Percentiles rank a stretch among this genome's conserved stretches.
phyloP scores from a whole-genome alignment of 495 filamentous ascomycete genomes.

The Elaphomyces granulatus region DNA sequence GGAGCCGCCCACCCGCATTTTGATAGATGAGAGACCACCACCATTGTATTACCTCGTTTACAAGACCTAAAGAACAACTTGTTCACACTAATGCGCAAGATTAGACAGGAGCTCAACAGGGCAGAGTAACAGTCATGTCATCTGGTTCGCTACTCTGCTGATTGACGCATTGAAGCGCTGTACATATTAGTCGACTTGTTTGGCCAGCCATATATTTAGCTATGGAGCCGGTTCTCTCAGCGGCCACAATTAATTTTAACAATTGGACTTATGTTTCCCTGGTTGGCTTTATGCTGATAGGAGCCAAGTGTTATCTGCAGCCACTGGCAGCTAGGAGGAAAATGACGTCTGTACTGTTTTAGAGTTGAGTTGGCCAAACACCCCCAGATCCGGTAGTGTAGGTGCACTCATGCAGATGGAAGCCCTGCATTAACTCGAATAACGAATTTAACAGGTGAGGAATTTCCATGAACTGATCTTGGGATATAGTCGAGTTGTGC shows the following conservation, averaged over 20 bases:
- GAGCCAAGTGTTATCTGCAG: background rate
- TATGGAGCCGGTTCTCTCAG: background rate
- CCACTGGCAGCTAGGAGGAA: too few relatives aligned
- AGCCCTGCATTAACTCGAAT: too few relatives aligned
- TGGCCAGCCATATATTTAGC: too few relatives aligned
- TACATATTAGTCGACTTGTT: background rate
- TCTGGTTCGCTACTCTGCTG: background rate
- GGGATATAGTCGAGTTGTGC: too few relatives aligned
- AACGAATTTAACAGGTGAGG: too few relatives aligned
- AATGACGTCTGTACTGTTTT: too few relatives aligned
- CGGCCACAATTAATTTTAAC: background rate
- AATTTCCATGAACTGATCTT: too few relatives aligned
- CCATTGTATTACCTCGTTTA: background rate
- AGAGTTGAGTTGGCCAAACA: too few relatives aligned
- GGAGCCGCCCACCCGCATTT: background rate
- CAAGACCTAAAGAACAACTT: background rate
- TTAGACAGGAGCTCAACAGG: background rate
- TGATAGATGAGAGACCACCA: background rate
- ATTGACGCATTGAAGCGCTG: background rate
- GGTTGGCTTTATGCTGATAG: background rate
- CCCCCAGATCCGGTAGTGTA: too few relatives aligned
- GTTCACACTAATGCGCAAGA: too few relatives aligned
- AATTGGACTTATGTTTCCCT: background rate
- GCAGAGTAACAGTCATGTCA: background rate
- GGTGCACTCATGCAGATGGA: too few relatives aligned